Evolutionary conservation across 176 grass and related monocot genomes (phyloP).

Genomic region (Oryza meridionalis): DNA sequence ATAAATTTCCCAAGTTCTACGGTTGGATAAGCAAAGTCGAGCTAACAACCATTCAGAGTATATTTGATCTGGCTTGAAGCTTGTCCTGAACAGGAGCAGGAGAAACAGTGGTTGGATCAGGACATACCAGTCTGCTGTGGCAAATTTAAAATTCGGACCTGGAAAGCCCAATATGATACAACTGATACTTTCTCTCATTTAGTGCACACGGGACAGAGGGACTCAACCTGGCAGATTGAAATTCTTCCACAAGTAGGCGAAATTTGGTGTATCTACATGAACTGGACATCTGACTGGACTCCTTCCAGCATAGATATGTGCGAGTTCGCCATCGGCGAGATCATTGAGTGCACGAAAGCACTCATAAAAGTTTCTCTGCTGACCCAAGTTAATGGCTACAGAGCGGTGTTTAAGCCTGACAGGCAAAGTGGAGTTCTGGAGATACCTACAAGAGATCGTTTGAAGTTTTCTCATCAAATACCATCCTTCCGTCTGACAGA

Average conservation of each 20-base stretch:
- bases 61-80: constrained; percentile 81
- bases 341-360: constrained; percentile 39
- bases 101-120: constrained; percentile 58
- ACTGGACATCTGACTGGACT: constrained; percentile 50
- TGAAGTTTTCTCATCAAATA: constrained; percentile 84
- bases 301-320: constrained; percentile 21
- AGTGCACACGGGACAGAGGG: neutral
- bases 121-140: constrained; percentile 69
- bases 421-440: constrained; percentile 40
- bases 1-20: constrained; percentile 85
- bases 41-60: constrained; percentile 53
- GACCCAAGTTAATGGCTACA: constrained; percentile 55
- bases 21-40: constrained; percentile 73
- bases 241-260: constrained; percentile 54
- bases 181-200: constrained; percentile 43
- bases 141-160: constrained; percentile 57
- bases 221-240: constrained; percentile 15
- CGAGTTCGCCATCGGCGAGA: constrained; percentile 57
- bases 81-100: constrained; percentile 53
- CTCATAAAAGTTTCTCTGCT: constrained; percentile 34
- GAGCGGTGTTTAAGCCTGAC: constrained; percentile 68
- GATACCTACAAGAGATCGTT: constrained; percentile 47
- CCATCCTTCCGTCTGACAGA: constrained; percentile 60
- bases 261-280: constrained; percentile 69
- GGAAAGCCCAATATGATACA: constrained; percentile 43